Conservation (phyloP, 2,329 filamentous ascomycete genomes). For the Sclerotinia glacialis region DNA sequence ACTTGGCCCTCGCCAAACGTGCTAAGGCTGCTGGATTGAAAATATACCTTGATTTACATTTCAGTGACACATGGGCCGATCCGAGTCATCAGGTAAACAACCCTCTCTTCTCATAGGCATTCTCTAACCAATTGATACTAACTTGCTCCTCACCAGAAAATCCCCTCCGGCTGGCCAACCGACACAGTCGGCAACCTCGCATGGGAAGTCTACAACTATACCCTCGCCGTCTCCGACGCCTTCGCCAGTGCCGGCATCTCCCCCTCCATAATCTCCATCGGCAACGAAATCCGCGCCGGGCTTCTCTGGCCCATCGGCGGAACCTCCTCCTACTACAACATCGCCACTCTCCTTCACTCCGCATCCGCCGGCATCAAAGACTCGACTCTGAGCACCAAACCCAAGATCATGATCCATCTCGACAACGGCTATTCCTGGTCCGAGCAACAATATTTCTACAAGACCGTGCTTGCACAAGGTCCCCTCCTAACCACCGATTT, state of each 20-base stretch:
- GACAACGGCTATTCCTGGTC: slow-evolving; percentile 74
- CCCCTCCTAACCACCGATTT: slow-evolving; percentile 55
- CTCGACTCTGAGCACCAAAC: slow-evolving; percentile 53
- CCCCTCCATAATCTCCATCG: slow-evolving; percentile 64
- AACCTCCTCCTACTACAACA: slow-evolving; percentile 55
- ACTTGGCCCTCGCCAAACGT: slow-evolving; percentile 63
- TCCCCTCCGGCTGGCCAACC: slow-evolving; percentile 62
- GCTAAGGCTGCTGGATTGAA: slow-evolving; percentile 60
- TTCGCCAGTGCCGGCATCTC: slow-evolving; percentile 56
- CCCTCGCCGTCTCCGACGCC: slow-evolving; percentile 56
- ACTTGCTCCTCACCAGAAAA: slow-evolving; percentile 40
- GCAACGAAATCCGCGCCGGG: slow-evolving; percentile 69
- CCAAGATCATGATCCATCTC: slow-evolving; percentile 71
- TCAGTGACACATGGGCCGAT: slow-evolving; percentile 70
- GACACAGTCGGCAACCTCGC: slow-evolving; percentile 55
- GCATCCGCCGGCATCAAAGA: slow-evolving; percentile 64
- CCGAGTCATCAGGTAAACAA: slow-evolving; percentile 54
- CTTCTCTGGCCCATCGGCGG: slow-evolving; percentile 64
- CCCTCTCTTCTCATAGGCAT: not conserved
- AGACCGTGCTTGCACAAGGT: slow-evolving; percentile 52
- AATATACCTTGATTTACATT: slow-evolving; percentile 60
- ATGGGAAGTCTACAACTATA: slow-evolving; percentile 68
- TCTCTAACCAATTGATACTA: not conserved
- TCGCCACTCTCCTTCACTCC: slow-evolving; percentile 62
- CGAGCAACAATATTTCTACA: slow-evolving; percentile 61